Conservation (phyloP, 1,284 basidiomycete genomes). For the Puccinia coronata region DNA sequence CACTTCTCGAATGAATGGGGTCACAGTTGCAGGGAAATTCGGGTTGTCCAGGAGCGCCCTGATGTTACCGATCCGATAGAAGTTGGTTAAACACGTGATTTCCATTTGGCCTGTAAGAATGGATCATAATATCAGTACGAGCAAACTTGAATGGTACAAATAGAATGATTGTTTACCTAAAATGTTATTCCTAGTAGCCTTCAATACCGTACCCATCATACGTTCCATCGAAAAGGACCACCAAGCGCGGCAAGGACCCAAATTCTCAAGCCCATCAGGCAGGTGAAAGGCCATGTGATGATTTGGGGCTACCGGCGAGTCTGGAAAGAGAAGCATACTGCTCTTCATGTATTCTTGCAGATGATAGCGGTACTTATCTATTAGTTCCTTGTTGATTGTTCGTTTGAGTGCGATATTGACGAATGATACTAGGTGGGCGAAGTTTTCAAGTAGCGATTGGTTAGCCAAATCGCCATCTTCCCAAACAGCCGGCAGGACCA, state of each 20-base stretch:
- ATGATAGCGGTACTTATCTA: not conserved
- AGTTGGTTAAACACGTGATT: not conserved
- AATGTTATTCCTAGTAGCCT: not conserved
- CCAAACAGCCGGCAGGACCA: conserved; percentile 7
- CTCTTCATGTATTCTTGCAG: not conserved
- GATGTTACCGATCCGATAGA: conserved; percentile 11
- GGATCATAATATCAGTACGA: not conserved
- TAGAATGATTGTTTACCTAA: not conserved
- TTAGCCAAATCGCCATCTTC: not conserved
- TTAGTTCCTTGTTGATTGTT: not conserved
- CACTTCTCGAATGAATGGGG: not conserved
- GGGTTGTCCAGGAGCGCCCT: not conserved
- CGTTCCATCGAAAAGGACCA: conserved; percentile 7
- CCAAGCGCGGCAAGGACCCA: too few species aligned
- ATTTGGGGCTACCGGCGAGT: conserved; percentile 1
- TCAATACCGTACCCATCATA: conserved; percentile 4
- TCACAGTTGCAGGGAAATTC: not conserved
- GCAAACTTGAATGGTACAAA: not conserved
- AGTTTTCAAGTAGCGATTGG: not conserved
- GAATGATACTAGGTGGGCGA: conserved; percentile 8
- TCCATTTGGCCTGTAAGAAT: conserved; percentile 4
- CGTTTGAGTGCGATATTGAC: not conserved
- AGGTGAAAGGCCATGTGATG: conserved; percentile 26
- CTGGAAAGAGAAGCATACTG: not conserved
- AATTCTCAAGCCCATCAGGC: not conserved